A percentile compares a stretch with the other conserved stretches of the same genome.
Evolutionary conservation across 176 grass and related monocot genomes (phyloP).

Genomic region (Panicum miliaceum): DNA sequence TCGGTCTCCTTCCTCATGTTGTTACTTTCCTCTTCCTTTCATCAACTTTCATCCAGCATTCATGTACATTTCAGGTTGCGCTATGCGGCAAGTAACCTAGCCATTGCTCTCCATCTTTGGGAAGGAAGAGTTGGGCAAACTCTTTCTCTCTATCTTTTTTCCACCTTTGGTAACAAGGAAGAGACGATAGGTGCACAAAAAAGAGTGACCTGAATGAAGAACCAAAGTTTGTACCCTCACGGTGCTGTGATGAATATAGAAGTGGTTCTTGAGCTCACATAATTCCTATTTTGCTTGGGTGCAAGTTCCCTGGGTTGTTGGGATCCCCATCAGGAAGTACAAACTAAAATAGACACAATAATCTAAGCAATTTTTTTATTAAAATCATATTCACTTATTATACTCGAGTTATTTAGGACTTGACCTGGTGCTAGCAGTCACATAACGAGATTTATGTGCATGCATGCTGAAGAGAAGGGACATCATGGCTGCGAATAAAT

Average conservation of each 20-base stretch:
- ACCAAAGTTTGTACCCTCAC: neutral
- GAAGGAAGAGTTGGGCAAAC: slow-evolving; percentile 21
- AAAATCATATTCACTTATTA: neutral
- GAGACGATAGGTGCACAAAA: neutral
- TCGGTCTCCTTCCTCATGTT: neutral
- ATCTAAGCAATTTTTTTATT: neutral
- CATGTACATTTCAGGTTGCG: neutral
- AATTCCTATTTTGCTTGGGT: neutral
- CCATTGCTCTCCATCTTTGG: slow-evolving; percentile 38
- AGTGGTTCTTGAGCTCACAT: neutral
- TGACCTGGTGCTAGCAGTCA: too few species aligned
- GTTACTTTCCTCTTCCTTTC: neutral
- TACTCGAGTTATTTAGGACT: neutral
- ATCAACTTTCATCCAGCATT: neutral
- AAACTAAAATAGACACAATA: neutral
- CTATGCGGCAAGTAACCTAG: neutral
- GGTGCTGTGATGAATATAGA: neutral
- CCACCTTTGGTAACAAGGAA: slow-evolving; percentile 28
- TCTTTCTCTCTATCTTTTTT: slow-evolving; percentile 12
- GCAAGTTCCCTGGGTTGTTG: neutral
- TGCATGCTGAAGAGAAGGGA: neutral
- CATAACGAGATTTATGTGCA: neutral
- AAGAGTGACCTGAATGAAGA: neutral
- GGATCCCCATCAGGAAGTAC: neutral
- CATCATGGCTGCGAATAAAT: neutral